Evolutionary conservation across 768 basidiomycete genomes (phyloP).

Genomic region (Leucocoprinus leucothites): DNA sequence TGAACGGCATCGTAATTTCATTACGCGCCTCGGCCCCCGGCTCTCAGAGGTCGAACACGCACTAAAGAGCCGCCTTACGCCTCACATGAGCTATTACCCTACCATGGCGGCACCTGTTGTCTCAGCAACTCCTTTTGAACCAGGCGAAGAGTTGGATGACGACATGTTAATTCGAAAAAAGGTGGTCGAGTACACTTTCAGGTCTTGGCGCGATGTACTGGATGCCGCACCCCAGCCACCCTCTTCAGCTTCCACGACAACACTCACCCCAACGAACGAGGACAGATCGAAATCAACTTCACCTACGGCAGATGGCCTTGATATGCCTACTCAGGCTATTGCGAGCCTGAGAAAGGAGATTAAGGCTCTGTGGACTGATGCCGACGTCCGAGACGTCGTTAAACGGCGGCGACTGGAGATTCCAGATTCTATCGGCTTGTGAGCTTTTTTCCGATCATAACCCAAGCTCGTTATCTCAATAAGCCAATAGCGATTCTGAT

Average conservation of each 20-base stretch:
- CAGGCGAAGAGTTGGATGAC: slow-evolving; percentile 19
- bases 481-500: neutral
- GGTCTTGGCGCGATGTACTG: slow-evolving; percentile 49
- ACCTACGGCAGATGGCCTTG: slow-evolving; percentile 13
- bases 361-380: slow-evolving; percentile 60
- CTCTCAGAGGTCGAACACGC: slow-evolving; percentile 60
- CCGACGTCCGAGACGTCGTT: slow-evolving; percentile 46
- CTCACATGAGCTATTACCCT: neutral
- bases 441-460: slow-evolving; percentile 21
- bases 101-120: slow-evolving; percentile 39
- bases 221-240: slow-evolving; percentile 20
- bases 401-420: slow-evolving; percentile 44
- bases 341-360: slow-evolving; percentile 61
- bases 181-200: slow-evolving; percentile 47
- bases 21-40: slow-evolving; percentile 56
- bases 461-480: neutral
- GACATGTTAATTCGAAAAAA: slow-evolving; percentile 23
- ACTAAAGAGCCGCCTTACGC: slow-evolving; percentile 57
- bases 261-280: neutral
- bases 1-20: slow-evolving; percentile 50
- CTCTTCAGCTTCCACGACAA: slow-evolving; percentile 4
- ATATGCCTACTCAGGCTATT: slow-evolving; percentile 47
- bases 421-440: slow-evolving; percentile 70
- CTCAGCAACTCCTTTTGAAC: slow-evolving; percentile 47
- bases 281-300: slow-evolving; percentile 1